A percentile compares a stretch with the other conserved stretches of the same genome.
These are phyloP conservation scores for Hondaea fermentalgiana DNA, from an alignment of 108 stramenopile species.

Conservation along the genomic window DNA sequence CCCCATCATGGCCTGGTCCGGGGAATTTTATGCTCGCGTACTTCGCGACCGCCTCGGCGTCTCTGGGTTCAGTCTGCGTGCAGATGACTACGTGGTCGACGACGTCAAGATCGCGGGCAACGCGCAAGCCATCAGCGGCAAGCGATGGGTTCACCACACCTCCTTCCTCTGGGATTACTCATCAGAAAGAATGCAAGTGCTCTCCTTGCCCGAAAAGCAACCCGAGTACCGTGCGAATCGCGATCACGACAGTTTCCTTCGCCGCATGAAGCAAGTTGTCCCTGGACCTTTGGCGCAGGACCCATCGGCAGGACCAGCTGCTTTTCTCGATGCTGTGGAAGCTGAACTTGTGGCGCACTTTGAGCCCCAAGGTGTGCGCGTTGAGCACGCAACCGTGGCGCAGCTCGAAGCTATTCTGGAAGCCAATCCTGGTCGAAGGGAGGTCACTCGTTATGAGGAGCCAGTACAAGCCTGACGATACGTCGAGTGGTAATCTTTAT, in stretches of 20 bases:
- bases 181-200: slow-evolving; percentile 60
- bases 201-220: slow-evolving; percentile 70
- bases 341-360: background rate
- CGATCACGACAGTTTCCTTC: slow-evolving; percentile 68
- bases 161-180: slow-evolving; percentile 81
- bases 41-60: background rate
- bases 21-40: slow-evolving; percentile 49
- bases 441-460: background rate
- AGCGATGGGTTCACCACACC: slow-evolving; percentile 85
- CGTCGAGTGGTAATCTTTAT: no score
- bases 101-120: slow-evolving; percentile 82
- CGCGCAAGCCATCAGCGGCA: slow-evolving; percentile 74
- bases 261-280: slow-evolving; percentile 45
- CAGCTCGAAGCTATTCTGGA: background rate
- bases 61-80: slow-evolving; percentile 46
- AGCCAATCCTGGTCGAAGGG: background rate
- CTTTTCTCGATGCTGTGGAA: slow-evolving; percentile 4
- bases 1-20: slow-evolving; percentile 76
- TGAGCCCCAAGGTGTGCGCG: background rate
- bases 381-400: background rate
- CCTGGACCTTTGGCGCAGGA: background rate
- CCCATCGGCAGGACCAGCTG: background rate
- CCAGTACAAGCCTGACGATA: background rate
- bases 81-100: slow-evolving; percentile 80
- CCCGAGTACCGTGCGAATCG: slow-evolving; percentile 79